These are phyloP conservation scores for Brettanomyces sp. DNA, from an alignment of 805 yeast species.

Conservation along the genomic window DNA sequence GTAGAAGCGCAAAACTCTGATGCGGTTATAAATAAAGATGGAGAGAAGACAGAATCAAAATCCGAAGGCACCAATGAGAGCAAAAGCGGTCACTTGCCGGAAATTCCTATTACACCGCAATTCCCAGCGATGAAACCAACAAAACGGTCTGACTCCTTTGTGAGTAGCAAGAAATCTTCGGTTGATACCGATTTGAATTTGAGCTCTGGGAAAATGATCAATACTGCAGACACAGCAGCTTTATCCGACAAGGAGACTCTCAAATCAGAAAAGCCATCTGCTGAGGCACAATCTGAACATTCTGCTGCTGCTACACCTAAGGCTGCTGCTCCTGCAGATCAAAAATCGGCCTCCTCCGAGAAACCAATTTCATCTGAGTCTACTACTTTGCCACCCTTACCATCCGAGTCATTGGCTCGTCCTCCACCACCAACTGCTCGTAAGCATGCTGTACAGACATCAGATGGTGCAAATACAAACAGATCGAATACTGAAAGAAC, in stretches of 20 bases:
- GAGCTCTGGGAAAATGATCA: too few species aligned
- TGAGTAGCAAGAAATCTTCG: constrained; percentile 4
- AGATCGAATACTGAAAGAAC: constrained; percentile 20
- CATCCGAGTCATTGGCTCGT: not conserved
- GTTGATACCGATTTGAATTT: too few species aligned
- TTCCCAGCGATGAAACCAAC: constrained; percentile 25
- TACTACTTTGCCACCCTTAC: too few species aligned
- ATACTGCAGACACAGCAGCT: too few species aligned
- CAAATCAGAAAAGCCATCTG: too few species aligned
- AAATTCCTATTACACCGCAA: not conserved
- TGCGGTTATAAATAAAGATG: not conserved
- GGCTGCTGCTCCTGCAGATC: not conserved
- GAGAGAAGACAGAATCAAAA: not conserved
- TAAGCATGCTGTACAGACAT: constrained; percentile 18
- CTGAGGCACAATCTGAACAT: too few species aligned
- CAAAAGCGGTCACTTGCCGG: too few species aligned
- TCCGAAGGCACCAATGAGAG: not conserved
- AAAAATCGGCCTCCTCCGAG: not conserved
- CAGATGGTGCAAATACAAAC: constrained; percentile 1
- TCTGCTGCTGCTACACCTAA: not conserved
- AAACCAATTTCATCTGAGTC: too few species aligned
- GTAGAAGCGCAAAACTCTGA: not conserved
- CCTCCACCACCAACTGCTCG: constrained; percentile 28
- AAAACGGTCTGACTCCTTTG: constrained; percentile 18
- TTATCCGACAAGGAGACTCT: too few species aligned